phyloP scores from a whole-genome alignment of 2,329 filamentous ascomycete genomes.

The Cordyceps javanica region DNA sequence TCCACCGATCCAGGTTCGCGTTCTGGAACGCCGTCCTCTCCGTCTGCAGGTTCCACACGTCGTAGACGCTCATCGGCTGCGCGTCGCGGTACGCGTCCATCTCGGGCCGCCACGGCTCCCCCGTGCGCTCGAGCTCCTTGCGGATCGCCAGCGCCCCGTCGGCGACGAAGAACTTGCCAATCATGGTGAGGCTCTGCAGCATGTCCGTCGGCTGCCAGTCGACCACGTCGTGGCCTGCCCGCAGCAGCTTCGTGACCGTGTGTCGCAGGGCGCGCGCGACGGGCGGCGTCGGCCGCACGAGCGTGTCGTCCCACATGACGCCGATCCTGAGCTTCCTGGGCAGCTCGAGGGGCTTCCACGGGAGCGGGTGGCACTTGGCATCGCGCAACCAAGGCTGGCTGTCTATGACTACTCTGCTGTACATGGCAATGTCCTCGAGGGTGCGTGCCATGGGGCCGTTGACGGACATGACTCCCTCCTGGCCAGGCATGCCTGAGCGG shows the following conservation, averaged over 20 bases:
- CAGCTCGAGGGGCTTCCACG: constrained; percentile 39
- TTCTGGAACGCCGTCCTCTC: constrained; percentile 41
- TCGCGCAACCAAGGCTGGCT: constrained; percentile 51
- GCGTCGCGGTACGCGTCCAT: constrained; percentile 29
- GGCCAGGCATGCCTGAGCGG: constrained; percentile 55
- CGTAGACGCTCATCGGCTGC: constrained; percentile 33
- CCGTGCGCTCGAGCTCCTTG: constrained; percentile 32
- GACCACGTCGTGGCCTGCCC: constrained; percentile 44
- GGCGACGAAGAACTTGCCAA: constrained; percentile 42
- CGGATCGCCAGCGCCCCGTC: constrained; percentile 39
- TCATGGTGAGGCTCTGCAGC: constrained; percentile 28
- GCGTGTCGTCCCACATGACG: constrained; percentile 59
- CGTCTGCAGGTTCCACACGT: constrained; percentile 43
- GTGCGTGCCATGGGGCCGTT: constrained; percentile 57
- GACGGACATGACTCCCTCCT: constrained; percentile 58
- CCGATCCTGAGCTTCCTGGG: constrained; percentile 45
- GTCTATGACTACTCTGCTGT: constrained; percentile 45
- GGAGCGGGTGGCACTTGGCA: constrained; percentile 51
- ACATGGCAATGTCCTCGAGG: constrained; percentile 49
- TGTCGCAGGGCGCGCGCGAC: constrained; percentile 49
- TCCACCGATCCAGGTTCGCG: constrained; percentile 41
- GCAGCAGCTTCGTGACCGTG: constrained; percentile 36
- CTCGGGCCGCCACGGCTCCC: constrained; percentile 37
- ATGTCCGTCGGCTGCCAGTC: constrained; percentile 44
- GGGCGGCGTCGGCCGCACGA: constrained; percentile 61